Percentiles rank a stretch among this genome's conserved stretches.
Conservation (phyloP, 1,284 basidiomycete genomes). For the Termitomyces sp. region DNA sequence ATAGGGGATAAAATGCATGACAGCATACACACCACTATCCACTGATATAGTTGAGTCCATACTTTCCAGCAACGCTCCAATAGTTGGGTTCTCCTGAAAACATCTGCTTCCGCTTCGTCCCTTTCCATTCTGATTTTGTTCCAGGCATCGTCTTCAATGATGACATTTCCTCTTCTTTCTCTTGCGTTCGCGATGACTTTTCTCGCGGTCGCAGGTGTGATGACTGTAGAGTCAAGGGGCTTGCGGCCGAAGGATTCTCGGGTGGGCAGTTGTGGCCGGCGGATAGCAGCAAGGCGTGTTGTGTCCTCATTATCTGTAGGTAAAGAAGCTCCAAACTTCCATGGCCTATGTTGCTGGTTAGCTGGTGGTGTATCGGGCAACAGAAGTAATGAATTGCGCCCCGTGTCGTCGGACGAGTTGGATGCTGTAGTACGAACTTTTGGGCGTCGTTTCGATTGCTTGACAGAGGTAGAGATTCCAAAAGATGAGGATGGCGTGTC, state of each 20-base stretch:
- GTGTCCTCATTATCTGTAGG: slow-evolving; percentile 18
- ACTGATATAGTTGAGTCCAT: slow-evolving; percentile 63
- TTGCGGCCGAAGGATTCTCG: neutral
- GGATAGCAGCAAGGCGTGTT: slow-evolving; percentile 40
- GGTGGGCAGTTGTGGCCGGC: slow-evolving; percentile 18
- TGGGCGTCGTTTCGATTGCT: neutral
- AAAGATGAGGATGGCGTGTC: slow-evolving; percentile 3
- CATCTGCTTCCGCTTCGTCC: slow-evolving; percentile 67
- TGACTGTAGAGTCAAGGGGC: slow-evolving; percentile 10
- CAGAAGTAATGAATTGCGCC: slow-evolving; percentile 1
- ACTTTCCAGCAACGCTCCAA: slow-evolving; percentile 65
- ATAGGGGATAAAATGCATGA: slow-evolving; percentile 3
- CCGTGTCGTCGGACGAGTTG: slow-evolving; percentile 1
- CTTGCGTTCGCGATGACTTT: slow-evolving; percentile 30
- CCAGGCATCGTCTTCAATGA: slow-evolving; percentile 72
- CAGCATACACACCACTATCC: slow-evolving; percentile 57
- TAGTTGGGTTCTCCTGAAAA: slow-evolving; percentile 56
- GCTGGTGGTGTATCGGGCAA: neutral
- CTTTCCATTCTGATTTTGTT: slow-evolving; percentile 63
- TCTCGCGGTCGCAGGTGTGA: slow-evolving; percentile 20
- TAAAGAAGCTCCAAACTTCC: neutral
- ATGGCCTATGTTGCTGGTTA: neutral
- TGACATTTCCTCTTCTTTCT: slow-evolving; percentile 40
- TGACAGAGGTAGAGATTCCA: neutral
- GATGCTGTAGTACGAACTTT: slow-evolving; percentile 1